Evolutionary conservation across 495 filamentous ascomycete genomes (phyloP).

Genomic region (Talaromyces wortmannii): DNA sequence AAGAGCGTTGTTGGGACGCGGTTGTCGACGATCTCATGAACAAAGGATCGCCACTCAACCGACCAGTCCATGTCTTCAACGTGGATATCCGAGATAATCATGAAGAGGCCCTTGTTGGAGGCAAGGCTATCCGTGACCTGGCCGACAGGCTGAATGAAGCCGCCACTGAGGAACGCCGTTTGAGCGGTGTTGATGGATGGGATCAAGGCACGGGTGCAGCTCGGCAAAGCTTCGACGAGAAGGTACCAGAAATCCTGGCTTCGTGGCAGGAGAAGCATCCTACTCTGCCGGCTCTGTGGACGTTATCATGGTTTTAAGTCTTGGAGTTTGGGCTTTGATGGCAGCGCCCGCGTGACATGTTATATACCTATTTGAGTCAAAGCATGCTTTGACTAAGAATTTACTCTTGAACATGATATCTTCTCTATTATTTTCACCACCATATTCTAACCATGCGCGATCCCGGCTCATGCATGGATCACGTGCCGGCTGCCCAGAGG

Average conservation of each 20-base stretch:
- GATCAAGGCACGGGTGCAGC: constrained; percentile 60
- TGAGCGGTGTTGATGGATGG: constrained; percentile 54
- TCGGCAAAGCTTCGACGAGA: constrained; percentile 78
- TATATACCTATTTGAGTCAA: neutral
- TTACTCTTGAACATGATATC: neutral
- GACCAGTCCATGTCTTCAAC: constrained; percentile 94
- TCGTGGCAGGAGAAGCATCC: constrained; percentile 97
- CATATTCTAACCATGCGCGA: too few relatives aligned
- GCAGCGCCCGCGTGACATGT: neutral
- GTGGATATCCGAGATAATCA: constrained; percentile 98
- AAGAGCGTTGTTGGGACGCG: constrained; percentile 98
- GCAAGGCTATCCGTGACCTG: constrained; percentile 86
- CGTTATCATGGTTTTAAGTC: constrained; percentile 83
- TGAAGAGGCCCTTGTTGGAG: constrained; percentile 87
- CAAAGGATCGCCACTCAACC: constrained; percentile 75
- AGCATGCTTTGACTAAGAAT: neutral
- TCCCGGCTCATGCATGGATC: too few relatives aligned
- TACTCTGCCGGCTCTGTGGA: constrained; percentile 86
- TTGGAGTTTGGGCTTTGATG: neutral
- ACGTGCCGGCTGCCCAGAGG: too few relatives aligned
- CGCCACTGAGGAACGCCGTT: constrained; percentile 68
- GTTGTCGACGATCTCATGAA: constrained; percentile 90
- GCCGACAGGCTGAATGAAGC: constrained; percentile 81
- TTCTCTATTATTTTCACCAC: too few relatives aligned
- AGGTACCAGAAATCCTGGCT: constrained; percentile 88